Evolutionary conservation across 306 rosid species (phyloP).

Genomic region (Acacia crassicarpa): DNA sequence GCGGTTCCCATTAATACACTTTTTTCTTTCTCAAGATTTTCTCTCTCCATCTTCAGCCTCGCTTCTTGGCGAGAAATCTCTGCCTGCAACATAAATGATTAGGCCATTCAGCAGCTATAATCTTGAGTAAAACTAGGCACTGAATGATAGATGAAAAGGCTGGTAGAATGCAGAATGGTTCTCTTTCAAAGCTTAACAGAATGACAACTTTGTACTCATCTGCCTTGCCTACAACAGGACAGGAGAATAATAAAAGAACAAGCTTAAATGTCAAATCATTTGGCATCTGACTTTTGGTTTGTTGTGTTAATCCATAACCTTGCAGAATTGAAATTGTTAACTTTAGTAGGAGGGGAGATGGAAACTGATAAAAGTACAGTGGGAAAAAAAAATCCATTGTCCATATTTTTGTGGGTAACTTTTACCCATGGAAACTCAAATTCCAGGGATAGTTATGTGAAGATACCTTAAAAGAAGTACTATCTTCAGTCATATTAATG

Average conservation of each 20-base stretch:
- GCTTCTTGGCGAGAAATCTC: slow-evolving; percentile 94
- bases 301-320: background rate
- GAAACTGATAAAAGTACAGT: background rate
- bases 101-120: background rate
- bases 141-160: slow-evolving; percentile 5
- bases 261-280: background rate
- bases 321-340: background rate
- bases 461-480: too few species aligned
- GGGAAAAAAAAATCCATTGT: too few species aligned
- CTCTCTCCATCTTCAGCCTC: slow-evolving; percentile 91
- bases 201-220: background rate
- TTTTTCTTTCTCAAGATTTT: slow-evolving; percentile 95
- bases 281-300: background rate
- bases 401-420: too few species aligned
- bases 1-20: slow-evolving; percentile 98
- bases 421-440: too few species aligned
- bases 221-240: background rate
- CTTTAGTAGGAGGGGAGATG: background rate
- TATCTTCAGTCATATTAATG: too few species aligned
- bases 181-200: background rate
- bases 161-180: background rate
- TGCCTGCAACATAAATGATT: slow-evolving; percentile 49
- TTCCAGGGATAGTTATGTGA: too few species aligned
- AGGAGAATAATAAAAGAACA: background rate
- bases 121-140: background rate